Evolutionary conservation across 495 filamentous ascomycete genomes (phyloP), one percentile per base, ranked within the genome.

Genomic region (Chaetomium tenue): DNA sequence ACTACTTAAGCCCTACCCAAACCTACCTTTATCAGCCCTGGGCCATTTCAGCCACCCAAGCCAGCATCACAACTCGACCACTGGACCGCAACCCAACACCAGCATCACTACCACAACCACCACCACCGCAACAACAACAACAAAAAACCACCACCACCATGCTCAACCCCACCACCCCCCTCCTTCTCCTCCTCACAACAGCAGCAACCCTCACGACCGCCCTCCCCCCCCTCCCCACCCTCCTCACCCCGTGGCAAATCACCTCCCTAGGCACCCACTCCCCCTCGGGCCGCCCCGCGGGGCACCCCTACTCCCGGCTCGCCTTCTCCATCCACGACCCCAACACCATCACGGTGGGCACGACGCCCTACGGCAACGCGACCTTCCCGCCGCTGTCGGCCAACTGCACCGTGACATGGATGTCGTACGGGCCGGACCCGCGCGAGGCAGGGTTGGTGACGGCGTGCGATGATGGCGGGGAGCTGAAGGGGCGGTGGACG

Each of bases 361-460:
- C 16, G 1, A 56, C 53, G 6, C 30, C 2, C 53, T 40, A 20
- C 20, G 30, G 53, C 30, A 33, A 37, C 30, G 53, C 30, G 7
- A 33, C 2, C 30, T 56, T 56, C 33, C 5, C 18, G 26, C 57
- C 57, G 25, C 5, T 2, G 2, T 0, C 22, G 16, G 57, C 40
- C 40, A 59, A 59, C 57, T 59, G 57, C 57, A 46, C 11, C 26
- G 39, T 59, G 30, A 11, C 16, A 40, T 59, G 57, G 57, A 22
- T 59, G 22, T 4, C 37, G 7, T 18, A 47, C 40, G 20, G n/a
- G 18, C 23, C 30, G 15, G n/a, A 56, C 33, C 53, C 53, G 33
- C 53, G 53, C 28, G 33, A 16, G 5, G 51, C 4, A 2, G 26
- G 26, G 26, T 54, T 25, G 51, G 15, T 18, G 28, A 33, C 20